Evolutionary conservation across 352 stramenopile genomes (phyloP).

Genomic region (Phytophthora europaea): DNA sequence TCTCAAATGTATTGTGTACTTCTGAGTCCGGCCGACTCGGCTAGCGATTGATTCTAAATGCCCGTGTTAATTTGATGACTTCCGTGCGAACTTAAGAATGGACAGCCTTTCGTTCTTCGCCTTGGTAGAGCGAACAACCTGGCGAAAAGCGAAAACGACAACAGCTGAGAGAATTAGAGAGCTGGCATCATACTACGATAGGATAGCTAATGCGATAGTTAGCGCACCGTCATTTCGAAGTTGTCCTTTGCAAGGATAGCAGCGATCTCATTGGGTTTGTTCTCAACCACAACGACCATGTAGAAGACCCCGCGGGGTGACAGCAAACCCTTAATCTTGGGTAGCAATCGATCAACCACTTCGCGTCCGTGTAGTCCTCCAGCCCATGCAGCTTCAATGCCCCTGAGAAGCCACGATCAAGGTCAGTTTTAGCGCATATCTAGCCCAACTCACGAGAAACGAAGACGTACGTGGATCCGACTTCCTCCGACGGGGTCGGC

Average conservation of each 20-base stretch:
- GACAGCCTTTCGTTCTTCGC: conserved; percentile 79
- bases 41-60: too few relatives aligned
- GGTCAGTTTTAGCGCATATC: not conserved
- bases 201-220: not conserved
- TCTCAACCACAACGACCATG: conserved; percentile 98
- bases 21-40: too few relatives aligned
- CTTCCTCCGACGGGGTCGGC: conserved; percentile 96
- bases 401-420: conserved; percentile 43
- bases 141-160: not conserved
- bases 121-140: conserved; percentile 77
- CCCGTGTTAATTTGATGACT: not conserved
- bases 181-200: not conserved
- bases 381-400: conserved; percentile 98
- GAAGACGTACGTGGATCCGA: conserved; percentile 85
- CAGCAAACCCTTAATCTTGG: conserved; percentile 89
- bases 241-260: conserved; percentile 71
- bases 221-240: conserved; percentile 71
- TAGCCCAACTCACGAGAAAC: not conserved
- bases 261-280: conserved; percentile 95
- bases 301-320: conserved; percentile 94
- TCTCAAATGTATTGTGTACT: too few relatives aligned
- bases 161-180: not conserved
- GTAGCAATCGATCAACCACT: conserved; percentile 96
- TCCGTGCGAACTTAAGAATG: conserved; percentile 78
- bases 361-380: conserved; percentile 94